Evolutionary conservation across 176 grass and related monocot genomes (phyloP).

Genomic region (Zea luxurians): DNA sequence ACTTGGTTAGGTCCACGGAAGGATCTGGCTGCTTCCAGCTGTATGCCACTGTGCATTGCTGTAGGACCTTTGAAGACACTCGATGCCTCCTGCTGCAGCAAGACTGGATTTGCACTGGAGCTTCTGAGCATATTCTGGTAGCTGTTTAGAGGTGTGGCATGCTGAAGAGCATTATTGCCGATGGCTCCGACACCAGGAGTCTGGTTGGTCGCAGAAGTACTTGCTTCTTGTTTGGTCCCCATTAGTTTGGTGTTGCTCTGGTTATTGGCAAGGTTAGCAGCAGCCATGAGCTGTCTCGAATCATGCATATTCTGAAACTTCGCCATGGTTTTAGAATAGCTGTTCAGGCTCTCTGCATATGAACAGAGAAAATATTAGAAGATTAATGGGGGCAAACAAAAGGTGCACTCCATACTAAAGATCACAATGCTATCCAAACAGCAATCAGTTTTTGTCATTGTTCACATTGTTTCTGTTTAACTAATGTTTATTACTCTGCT

Average conservation of each 20-base stretch:
- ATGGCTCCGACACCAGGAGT: constrained; percentile 27
- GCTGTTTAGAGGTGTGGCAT: constrained; percentile 54
- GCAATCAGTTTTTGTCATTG: background rate
- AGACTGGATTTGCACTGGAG: constrained; percentile 52
- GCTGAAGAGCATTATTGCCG: constrained; percentile 40
- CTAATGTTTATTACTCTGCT: background rate
- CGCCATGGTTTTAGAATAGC: constrained; percentile 49
- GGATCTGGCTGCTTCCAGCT: constrained; percentile 45
- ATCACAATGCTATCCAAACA: constrained; percentile 13
- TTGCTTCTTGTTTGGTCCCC: constrained; percentile 48
- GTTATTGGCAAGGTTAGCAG: constrained; percentile 47
- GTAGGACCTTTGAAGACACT: constrained; percentile 50
- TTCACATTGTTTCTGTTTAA: background rate
- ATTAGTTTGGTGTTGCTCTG: constrained; percentile 47
- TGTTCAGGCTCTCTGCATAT: constrained; percentile 77
- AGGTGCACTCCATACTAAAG: too few relatives aligned
- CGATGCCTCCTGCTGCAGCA: constrained; percentile 60
- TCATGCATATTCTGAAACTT: constrained; percentile 65
- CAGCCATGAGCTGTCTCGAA: constrained; percentile 54
- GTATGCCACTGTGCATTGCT: constrained; percentile 50
- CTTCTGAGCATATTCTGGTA: constrained; percentile 78
- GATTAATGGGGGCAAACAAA: too few relatives aligned
- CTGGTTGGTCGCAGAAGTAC: constrained; percentile 43
- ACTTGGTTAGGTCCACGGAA: constrained; percentile 38
- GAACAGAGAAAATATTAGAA: constrained; percentile 35